phyloP scores from a whole-genome alignment of 768 basidiomycete genomes.

The Mycena sanguinolenta region DNA sequence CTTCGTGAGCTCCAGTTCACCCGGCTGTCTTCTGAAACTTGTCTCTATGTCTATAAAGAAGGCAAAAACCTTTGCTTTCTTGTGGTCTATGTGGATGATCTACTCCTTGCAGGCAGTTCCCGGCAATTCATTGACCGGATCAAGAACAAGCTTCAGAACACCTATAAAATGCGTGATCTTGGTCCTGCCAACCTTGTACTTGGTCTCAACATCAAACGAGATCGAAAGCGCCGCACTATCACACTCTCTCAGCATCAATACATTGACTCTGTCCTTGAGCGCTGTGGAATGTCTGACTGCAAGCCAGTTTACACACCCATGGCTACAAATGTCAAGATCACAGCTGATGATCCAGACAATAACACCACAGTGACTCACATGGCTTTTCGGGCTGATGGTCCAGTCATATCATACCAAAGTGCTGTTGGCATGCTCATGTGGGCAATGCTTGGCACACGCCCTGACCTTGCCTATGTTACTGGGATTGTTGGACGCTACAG shows the following conservation, averaged over 20 bases:
- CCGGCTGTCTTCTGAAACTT: background rate
- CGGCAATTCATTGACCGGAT: background rate
- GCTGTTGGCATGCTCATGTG: constrained; percentile 4
- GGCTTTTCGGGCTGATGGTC: too few relatives aligned
- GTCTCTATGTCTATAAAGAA: constrained; percentile 7
- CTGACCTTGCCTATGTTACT: constrained; percentile 7
- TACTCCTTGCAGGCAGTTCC: background rate
- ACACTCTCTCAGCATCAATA: background rate
- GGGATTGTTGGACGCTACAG: constrained; percentile 17
- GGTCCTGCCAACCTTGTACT: constrained; percentile 3
- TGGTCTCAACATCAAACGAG: background rate
- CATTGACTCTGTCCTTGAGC: background rate
- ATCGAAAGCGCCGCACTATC: background rate
- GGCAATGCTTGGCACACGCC: constrained; percentile 4
- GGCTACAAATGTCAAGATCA: background rate
- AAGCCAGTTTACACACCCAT: background rate
- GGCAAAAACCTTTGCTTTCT: background rate
- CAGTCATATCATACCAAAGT: constrained; percentile 11
- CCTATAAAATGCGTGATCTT: constrained; percentile 14
- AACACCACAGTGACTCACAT: constrained; percentile 2
- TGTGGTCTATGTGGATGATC: constrained; percentile 7
- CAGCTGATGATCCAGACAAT: constrained; percentile 5
- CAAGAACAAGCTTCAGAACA: background rate
- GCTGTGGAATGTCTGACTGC: constrained; percentile 3
- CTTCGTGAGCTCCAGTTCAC: background rate